These are phyloP conservation scores for Porogramme epimiltina DNA, from an alignment of 1,284 basidiomycete species.

Conservation along the genomic window DNA sequence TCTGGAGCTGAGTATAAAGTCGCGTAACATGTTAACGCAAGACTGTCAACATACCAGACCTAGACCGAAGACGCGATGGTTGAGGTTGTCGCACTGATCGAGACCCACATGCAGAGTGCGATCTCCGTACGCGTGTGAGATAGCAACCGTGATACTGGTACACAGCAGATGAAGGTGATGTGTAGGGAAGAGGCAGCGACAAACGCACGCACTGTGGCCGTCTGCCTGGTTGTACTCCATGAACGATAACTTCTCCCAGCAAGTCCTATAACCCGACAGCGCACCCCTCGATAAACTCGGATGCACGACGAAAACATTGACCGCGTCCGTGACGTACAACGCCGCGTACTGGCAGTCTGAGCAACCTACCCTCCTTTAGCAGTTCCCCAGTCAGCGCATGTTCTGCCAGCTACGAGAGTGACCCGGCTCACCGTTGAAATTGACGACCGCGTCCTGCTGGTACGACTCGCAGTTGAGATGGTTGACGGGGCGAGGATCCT, in stretches of 20 bases:
- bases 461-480: constrained; percentile 47
- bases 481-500: constrained; percentile 41
- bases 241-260: constrained; percentile 41
- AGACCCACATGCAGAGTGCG: constrained; percentile 44
- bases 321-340: constrained; percentile 34
- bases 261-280: constrained; percentile 16
- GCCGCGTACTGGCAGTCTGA: constrained; percentile 44
- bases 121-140: constrained; percentile 41
- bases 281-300: constrained; percentile 35
- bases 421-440: constrained; percentile 35
- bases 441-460: constrained; percentile 42
- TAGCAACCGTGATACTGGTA: constrained; percentile 42
- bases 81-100: constrained; percentile 46
- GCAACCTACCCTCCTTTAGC: background rate
- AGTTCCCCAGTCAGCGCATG: background rate
- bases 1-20: constrained; percentile 14
- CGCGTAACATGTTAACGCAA: background rate
- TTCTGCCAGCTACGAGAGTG: background rate
- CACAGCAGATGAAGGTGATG: background rate
- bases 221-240: constrained; percentile 43
- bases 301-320: constrained; percentile 39
- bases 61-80: constrained; percentile 39
- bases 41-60: constrained; percentile 21
- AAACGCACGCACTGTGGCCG: constrained; percentile 40
- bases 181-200: no score